A percentile compares a stretch with the other conserved stretches of the same genome.
Conservation (phyloP, 2,329 filamentous ascomycete genomes). For the Exophiala xenobiotica region DNA sequence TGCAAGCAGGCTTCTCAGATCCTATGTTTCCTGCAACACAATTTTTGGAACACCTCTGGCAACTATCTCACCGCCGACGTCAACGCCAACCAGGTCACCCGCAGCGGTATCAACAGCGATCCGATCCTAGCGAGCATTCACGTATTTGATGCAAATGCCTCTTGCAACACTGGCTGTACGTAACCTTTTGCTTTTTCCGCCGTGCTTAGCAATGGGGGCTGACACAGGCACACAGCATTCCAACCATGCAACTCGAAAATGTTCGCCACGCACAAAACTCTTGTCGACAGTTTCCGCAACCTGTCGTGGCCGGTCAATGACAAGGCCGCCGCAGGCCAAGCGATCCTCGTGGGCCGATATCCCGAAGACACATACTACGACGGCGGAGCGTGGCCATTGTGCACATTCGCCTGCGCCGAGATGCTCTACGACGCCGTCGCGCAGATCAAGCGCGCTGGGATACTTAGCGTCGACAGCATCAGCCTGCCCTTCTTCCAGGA, state of each 20-base stretch:
- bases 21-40: slow-evolving; percentile 67
- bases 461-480: slow-evolving; percentile 62
- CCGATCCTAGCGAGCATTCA: slow-evolving; percentile 66
- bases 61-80: slow-evolving; percentile 70
- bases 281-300: slow-evolving; percentile 72
- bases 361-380: slow-evolving; percentile 71
- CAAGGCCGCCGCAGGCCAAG: slow-evolving; percentile 59
- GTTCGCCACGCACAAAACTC: slow-evolving; percentile 72
- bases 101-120: slow-evolving; percentile 71
- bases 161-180: slow-evolving; percentile 62
- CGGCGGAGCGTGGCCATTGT: slow-evolving; percentile 78
- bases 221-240: slow-evolving; percentile 37
- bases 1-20: slow-evolving; percentile 69
- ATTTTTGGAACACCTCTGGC: slow-evolving; percentile 63
- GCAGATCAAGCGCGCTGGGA: slow-evolving; percentile 65
- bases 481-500: slow-evolving; percentile 72
- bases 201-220: background rate
- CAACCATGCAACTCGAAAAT: slow-evolving; percentile 70
- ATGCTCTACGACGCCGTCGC: slow-evolving; percentile 74
- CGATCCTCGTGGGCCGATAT: slow-evolving; percentile 66
- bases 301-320: slow-evolving; percentile 67
- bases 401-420: slow-evolving; percentile 73
- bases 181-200: background rate
- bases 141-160: slow-evolving; percentile 64
- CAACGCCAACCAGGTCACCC: slow-evolving; percentile 56